Percentiles rank a stretch among this genome's conserved stretches.
Evolutionary conservation across 2,329 filamentous ascomycete species (phyloP).

Genomic region (Onygenales sp.): DNA sequence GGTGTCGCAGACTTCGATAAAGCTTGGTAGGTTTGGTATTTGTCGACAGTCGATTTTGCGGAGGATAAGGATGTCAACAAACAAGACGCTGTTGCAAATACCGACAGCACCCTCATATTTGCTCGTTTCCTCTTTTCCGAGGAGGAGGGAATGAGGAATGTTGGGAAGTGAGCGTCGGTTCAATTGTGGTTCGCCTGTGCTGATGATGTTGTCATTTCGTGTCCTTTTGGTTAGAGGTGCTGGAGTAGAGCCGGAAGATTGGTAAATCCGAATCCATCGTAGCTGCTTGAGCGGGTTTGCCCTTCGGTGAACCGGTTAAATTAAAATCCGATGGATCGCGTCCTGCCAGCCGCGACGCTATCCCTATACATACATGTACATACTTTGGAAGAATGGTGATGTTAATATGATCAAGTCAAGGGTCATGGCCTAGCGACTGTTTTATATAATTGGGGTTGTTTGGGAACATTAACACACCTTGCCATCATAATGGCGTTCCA

Average conservation of each 20-base stretch:
- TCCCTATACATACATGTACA: no score
- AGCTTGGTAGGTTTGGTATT: conserved; percentile 61
- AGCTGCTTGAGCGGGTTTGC: not conserved
- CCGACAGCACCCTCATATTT: conserved; percentile 25
- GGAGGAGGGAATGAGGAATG: not conserved
- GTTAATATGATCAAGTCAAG: no score
- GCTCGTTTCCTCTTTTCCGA: not conserved
- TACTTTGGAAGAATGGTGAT: no score
- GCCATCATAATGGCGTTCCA: not conserved
- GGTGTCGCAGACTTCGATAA: conserved; percentile 58
- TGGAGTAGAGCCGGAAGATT: not conserved
- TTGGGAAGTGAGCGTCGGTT: no score
- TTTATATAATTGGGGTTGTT: no score
- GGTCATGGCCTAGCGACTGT: no score
- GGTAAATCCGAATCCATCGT: not conserved
- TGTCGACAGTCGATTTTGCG: conserved; percentile 52
- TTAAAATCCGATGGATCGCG: not conserved
- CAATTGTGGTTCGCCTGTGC: no score
- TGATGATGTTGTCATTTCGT: not conserved
- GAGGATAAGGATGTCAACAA: conserved; percentile 20
- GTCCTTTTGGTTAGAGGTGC: conserved; percentile 19
- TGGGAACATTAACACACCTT: no score
- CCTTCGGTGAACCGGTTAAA: not conserved
- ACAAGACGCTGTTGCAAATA: conserved; percentile 31
- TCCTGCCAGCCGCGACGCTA: no score